Percentiles rank a stretch among this genome's conserved stretches.
Conservation (phyloP, 1,284 basidiomycete genomes). For the Tilletia walkeri region DNA sequence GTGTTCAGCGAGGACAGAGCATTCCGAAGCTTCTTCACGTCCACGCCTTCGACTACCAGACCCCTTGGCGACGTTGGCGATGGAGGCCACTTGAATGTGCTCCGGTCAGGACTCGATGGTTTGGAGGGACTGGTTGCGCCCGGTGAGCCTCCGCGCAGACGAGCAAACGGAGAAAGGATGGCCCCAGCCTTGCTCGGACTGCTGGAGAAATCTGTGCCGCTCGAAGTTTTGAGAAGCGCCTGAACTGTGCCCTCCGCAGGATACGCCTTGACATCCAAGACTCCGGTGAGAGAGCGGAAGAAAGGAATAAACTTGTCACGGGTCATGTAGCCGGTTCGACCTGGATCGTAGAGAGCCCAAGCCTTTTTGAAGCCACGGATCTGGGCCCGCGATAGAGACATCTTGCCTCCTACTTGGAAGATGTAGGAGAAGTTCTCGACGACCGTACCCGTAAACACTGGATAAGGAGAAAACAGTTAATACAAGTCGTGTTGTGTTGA, state of each 20-base stretch:
- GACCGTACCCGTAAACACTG: constrained; percentile 69
- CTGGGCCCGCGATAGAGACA: constrained; percentile 74
- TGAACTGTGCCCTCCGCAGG: constrained; percentile 32
- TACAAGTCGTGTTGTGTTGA: not conserved
- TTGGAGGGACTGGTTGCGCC: constrained; percentile 18
- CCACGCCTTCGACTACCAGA: constrained; percentile 26
- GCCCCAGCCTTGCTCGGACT: constrained; percentile 1
- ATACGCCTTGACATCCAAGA: constrained; percentile 46
- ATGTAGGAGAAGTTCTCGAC: constrained; percentile 97
- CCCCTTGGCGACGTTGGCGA: constrained; percentile 19
- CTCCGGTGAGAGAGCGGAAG: constrained; percentile 59
- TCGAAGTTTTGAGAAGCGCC: constrained; percentile 19
- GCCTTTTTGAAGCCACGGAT: constrained; percentile 77
- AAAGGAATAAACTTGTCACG: constrained; percentile 73
- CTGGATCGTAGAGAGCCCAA: constrained; percentile 81
- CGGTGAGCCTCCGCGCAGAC: constrained; percentile 18
- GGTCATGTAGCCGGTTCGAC: constrained; percentile 75
- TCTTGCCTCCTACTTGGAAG: constrained; percentile 82
- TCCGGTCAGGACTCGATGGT: not conserved
- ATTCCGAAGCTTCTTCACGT: constrained; percentile 29
- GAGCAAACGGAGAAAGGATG: constrained; percentile 16
- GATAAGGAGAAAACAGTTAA: not conserved
- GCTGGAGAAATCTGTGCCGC: not conserved
- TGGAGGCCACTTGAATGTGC: constrained; percentile 23
- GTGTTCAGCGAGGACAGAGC: constrained; percentile 30